Evolutionary conservation across 139 green algal species (phyloP).

Genomic region (Coelastrella sp.): DNA sequence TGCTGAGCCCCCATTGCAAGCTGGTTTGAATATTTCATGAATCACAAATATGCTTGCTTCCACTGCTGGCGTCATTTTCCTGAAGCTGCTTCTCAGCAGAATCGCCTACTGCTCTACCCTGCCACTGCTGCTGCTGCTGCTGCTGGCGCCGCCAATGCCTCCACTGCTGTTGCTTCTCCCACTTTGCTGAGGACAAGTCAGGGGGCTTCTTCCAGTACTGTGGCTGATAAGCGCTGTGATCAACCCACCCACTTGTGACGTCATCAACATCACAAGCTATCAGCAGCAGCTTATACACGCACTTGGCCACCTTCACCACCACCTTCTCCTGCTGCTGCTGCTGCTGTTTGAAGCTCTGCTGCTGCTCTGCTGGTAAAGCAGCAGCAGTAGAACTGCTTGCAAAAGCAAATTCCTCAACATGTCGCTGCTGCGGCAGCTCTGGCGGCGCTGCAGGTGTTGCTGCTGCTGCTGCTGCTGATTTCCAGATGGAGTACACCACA

Average conservation of each 20-base stretch:
- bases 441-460: background rate
- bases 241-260: background rate
- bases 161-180: slow-evolving; percentile 18
- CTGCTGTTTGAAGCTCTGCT: slow-evolving; percentile 1
- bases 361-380: background rate
- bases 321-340: background rate
- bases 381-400: too few relatives aligned
- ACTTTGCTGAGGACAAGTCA: background rate
- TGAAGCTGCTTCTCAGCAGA: background rate
- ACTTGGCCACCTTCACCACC: too few relatives aligned
- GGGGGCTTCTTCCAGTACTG: background rate
- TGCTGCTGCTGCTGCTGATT: slow-evolving; percentile 8
- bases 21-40: background rate
- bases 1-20: background rate
- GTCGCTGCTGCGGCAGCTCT: background rate
- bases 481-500: slow-evolving; percentile 13
- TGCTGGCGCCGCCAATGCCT: background rate
- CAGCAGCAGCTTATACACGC: slow-evolving; percentile 19
- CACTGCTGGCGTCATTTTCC: background rate
- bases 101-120: background rate
- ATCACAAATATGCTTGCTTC: background rate
- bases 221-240: background rate
- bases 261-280: slow-evolving; percentile 2
- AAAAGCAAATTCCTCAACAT: background rate
- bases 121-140: background rate